phyloP scores from a whole-genome alignment of 495 filamentous ascomycete genomes.

The Apiosordaria backusii region DNA sequence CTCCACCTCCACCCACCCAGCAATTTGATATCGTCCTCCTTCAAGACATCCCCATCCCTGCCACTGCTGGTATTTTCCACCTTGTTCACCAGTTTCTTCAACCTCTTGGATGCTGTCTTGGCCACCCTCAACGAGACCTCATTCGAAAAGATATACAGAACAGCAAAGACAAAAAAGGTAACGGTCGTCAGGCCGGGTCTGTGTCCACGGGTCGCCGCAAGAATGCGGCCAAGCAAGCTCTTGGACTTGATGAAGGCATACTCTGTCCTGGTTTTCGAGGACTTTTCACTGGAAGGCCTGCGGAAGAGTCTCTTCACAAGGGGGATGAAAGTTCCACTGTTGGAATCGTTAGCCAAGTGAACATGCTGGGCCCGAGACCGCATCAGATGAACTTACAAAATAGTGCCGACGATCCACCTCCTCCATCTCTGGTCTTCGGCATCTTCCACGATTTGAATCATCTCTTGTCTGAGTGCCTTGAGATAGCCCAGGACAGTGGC shows the following conservation, averaged over 20 bases:
- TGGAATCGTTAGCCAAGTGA: background rate
- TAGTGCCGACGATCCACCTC: constrained; percentile 38
- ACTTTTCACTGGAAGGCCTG: constrained; percentile 27
- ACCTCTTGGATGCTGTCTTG: constrained; percentile 35
- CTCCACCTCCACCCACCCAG: constrained; percentile 47
- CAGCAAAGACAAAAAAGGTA: constrained; percentile 46
- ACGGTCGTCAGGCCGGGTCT: constrained; percentile 41
- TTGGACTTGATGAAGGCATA: constrained; percentile 45
- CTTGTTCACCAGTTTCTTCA: constrained; percentile 41
- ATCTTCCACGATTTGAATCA: constrained; percentile 29
- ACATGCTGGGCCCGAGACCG: background rate
- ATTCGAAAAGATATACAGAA: constrained; percentile 46
- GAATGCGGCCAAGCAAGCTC: constrained; percentile 40
- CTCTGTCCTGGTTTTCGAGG: constrained; percentile 34
- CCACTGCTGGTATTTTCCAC: constrained; percentile 33
- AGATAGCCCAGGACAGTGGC: constrained; percentile 35
- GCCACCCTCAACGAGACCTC: constrained; percentile 46
- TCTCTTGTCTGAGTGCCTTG: constrained; percentile 28
- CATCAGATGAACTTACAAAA: constrained; percentile 33
- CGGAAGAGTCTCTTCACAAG: constrained; percentile 42
- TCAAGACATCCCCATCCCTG: constrained; percentile 30
- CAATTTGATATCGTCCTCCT: constrained; percentile 39
- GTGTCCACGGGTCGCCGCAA: constrained; percentile 27
- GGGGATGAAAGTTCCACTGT: constrained; percentile 43
- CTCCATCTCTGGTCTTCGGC: constrained; percentile 42